phyloP scores from a whole-genome alignment of 495 filamentous ascomycete genomes.

The Penicillium diatomitis region DNA sequence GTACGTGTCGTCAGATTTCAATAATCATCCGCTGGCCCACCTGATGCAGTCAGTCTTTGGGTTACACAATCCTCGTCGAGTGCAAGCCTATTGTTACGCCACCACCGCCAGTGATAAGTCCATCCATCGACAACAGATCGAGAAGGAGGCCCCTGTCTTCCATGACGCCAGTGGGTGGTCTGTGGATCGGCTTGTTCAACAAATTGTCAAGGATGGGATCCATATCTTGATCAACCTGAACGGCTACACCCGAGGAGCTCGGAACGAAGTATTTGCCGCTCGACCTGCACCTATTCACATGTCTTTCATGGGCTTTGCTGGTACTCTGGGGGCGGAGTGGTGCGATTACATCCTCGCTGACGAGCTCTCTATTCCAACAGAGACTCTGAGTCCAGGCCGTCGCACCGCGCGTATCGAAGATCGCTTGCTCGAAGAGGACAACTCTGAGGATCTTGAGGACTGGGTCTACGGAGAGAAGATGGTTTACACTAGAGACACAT shows the following conservation, averaged over 20 bases:
- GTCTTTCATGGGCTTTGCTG: conserved; percentile 99
- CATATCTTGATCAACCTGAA: conserved; percentile 97
- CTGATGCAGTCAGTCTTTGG: conserved; percentile 99
- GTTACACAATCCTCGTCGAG: conserved; percentile 63
- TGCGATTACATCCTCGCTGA: conserved; percentile 97
- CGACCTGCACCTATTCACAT: conserved; percentile 94
- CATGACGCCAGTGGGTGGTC: conserved; percentile 82
- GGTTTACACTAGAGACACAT: conserved; percentile 88
- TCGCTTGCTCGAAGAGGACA: conserved; percentile 58
- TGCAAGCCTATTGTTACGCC: conserved; percentile 92
- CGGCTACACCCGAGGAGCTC: conserved; percentile 92
- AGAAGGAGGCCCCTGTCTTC: conserved; percentile 87
- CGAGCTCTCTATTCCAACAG: conserved; percentile 70
- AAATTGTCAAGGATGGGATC: conserved; percentile 87
- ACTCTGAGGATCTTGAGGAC: conserved; percentile 50
- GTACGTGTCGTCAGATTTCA: conserved; percentile 97
- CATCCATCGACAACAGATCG: conserved; percentile 86
- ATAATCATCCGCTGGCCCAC: conserved; percentile 95
- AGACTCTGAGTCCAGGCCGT: conserved; percentile 70
- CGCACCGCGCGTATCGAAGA: conserved; percentile 67
- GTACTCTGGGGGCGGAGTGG: conserved; percentile 94
- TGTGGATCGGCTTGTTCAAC: conserved; percentile 73
- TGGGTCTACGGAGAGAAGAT: conserved; percentile 99
- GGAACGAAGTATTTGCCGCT: conserved; percentile 95
- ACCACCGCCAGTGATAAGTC: conserved; percentile 90